Evolutionary conservation across 805 yeast genomes (phyloP).

Genomic region (Saturnispora bothae): DNA sequence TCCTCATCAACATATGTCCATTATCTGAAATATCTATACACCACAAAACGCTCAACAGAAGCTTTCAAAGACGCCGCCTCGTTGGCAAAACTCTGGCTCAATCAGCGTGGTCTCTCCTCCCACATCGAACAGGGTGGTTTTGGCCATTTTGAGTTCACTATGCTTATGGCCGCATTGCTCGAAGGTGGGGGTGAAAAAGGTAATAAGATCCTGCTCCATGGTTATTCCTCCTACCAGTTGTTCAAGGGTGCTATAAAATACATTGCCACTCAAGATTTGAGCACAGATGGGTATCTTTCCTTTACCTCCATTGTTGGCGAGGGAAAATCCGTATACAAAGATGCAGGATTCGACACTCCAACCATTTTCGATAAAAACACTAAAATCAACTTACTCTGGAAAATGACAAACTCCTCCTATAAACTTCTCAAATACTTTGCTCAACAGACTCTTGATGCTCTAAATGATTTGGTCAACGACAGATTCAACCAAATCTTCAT

Average conservation of each 20-base stretch:
- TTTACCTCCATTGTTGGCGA: conserved; percentile 50
- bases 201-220: conserved; percentile 67
- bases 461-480: conserved; percentile 74
- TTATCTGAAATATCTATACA: conserved; percentile 65
- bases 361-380: conserved; percentile 66
- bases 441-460: conserved; percentile 48
- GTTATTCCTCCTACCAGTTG: conserved; percentile 86
- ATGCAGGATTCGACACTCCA: conserved; percentile 56
- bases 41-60: conserved; percentile 64
- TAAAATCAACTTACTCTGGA: conserved; percentile 73
- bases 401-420: conserved; percentile 64
- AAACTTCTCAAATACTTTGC: conserved; percentile 55
- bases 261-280: conserved; percentile 69
- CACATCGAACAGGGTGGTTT: conserved; percentile 61
- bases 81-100: conserved; percentile 81
- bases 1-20: conserved; percentile 59
- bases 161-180: conserved; percentile 68
- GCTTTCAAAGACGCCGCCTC: conserved; percentile 81
- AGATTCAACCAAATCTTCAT: conserved; percentile 73
- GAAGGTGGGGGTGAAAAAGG: conserved; percentile 76
- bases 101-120: conserved; percentile 74
- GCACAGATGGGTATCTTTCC: conserved; percentile 51
- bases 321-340: conserved; percentile 32
- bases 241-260: conserved; percentile 82
- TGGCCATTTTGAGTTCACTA: conserved; percentile 84